Percentiles rank a stretch among this genome's conserved stretches.
phyloP scores from a whole-genome alignment of 306 rosid species.

The Boehmeria nivea region DNA sequence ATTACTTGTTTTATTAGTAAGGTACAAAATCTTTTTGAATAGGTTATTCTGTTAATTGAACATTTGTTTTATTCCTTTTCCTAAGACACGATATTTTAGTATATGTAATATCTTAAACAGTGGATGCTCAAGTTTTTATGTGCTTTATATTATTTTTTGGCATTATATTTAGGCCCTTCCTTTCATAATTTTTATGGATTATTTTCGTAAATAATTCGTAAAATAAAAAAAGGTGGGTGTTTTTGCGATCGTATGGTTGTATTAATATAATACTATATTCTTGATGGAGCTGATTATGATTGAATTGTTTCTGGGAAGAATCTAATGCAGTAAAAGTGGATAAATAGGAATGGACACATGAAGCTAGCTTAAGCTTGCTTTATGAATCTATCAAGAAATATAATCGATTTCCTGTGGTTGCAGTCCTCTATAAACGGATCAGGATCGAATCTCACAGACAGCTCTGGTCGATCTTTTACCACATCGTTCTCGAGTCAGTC shows the following conservation, averaged over 20 bases:
- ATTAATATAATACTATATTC: too few relatives aligned
- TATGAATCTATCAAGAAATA: not conserved
- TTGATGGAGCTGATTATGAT: not conserved
- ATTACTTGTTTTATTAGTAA: not conserved
- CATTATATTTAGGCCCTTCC: too few relatives aligned
- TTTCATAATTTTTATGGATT: too few relatives aligned
- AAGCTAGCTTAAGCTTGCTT: not conserved
- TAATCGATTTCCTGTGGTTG: constrained; percentile 19
- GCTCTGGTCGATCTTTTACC: constrained; percentile 74
- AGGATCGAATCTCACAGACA: constrained; percentile 81
- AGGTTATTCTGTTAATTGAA: too few relatives aligned
- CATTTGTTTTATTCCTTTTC: too few relatives aligned
- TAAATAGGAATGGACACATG: not conserved
- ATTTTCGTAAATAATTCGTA: too few relatives aligned
- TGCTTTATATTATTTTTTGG: too few relatives aligned
- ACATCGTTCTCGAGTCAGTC: constrained; percentile 94
- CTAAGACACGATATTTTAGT: too few relatives aligned
- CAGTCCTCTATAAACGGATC: constrained; percentile 95
- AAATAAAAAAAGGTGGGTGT: not conserved
- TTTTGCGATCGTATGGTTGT: too few relatives aligned
- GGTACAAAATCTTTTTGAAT: not conserved
- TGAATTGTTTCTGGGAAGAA: not conserved
- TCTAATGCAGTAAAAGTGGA: not conserved
- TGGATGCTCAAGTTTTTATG: too few relatives aligned
- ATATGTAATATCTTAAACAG: too few relatives aligned